Evolutionary conservation across 192 early-diverging fungal species (phyloP), one percentile per base, ranked within the genome.

Genomic region (Gaertneriomyces sp.): DNA sequence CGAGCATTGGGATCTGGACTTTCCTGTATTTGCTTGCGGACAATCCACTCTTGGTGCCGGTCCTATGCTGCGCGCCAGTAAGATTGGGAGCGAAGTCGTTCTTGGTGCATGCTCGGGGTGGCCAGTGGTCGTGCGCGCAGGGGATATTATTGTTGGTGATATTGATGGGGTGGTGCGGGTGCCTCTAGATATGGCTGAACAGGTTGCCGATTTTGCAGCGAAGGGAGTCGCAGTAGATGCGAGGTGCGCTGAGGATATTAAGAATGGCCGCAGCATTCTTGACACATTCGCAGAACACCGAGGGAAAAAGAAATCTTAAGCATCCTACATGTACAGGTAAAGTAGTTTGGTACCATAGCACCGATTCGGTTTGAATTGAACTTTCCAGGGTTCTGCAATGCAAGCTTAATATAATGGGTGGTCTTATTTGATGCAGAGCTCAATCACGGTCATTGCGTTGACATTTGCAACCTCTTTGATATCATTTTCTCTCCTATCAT

Each of bases 101-200:
- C 41, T 82, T 12, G 60, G 57, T 19, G 16, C 9, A 38, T 68
- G 53, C 16, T 68, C 46, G 3, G 66, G 66, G 49, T 52, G 45
- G 33, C 47, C 52, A 44, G 56, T 59, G 7, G 9, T 52, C 14
- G 56, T 61, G 19, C 33, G 17, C 20, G 54, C 16, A 12, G 79
- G 77, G 16, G 82, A 85, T 58, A 62, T 76, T 9, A 73, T 81
- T 51, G 70, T 81, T 14, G 82, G 67, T 17, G 82, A 85, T 69
- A 60, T 60, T 5, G 78, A 85, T 57, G 82, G 82, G 5, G 78
- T 73, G 3, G 78, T 85, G 58, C 25, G 65, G 6, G 59, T 85
- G 14, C 82, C 82, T 4, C 8, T 42, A 8, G 69, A 68, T 5
- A 45, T 64, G 20, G 74, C 74, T 7, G 70, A 66, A 14, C 53